phyloP scores from a whole-genome alignment of 1,284 basidiomycete genomes.

The Papiliotrema fonsecae region DNA sequence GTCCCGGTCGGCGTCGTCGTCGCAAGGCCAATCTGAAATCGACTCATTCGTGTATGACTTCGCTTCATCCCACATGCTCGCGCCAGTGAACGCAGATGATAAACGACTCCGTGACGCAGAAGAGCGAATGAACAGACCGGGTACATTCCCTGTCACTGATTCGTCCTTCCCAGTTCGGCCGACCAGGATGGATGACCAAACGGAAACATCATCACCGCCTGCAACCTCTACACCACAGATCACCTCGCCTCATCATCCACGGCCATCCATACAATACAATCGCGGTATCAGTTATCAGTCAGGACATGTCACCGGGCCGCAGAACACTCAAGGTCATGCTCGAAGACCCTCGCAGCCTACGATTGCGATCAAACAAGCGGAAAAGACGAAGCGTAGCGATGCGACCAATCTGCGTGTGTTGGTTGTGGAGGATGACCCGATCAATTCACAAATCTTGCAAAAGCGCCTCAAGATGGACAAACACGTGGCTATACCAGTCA shows the following conservation, averaged over 20 bases:
- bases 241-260: not conserved
- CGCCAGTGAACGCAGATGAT: constrained; percentile 36
- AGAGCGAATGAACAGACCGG: constrained; percentile 35
- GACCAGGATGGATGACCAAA: constrained; percentile 36
- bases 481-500: constrained; percentile 62
- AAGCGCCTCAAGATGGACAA: constrained; percentile 66
- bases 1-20: constrained; percentile 20
- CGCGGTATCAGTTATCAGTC: not conserved
- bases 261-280: not conserved
- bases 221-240: not conserved
- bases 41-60: constrained; percentile 66
- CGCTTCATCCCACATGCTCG: constrained; percentile 36
- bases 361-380: no score
- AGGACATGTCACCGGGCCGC: not conserved
- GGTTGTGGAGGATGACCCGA: constrained; percentile 68
- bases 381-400: constrained; percentile 5
- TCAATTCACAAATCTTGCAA: constrained; percentile 68
- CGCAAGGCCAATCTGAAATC: constrained; percentile 52
- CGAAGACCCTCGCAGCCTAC: no score
- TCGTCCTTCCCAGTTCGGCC: constrained; percentile 45
- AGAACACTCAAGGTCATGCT: not conserved
- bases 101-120: constrained; percentile 30
- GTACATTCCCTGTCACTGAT: constrained; percentile 45
- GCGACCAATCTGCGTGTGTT: constrained; percentile 55
- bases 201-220: constrained; percentile 3